A percentile compares a stretch with the other conserved stretches of the same genome.
These are phyloP conservation scores for Mesotaenium endlicherianum DNA, from an alignment of 139 green algal species.

Conservation along the genomic window DNA sequence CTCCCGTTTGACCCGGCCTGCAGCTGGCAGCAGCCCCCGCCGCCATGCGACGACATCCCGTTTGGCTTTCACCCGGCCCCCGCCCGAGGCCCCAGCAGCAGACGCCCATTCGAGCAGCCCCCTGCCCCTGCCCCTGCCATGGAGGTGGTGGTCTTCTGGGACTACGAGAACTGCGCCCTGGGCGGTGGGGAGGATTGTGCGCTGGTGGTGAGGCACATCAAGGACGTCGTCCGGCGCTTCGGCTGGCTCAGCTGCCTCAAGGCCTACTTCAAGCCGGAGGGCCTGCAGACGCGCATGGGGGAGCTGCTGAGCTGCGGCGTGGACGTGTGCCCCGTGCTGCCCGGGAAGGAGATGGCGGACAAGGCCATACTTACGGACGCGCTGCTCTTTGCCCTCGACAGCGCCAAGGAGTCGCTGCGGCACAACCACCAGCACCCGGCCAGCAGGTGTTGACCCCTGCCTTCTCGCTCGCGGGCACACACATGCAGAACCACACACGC, in stretches of 20 bases:
- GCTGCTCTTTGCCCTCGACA: conserved; percentile 41
- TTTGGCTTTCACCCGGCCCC: too few relatives aligned
- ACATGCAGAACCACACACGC: neutral
- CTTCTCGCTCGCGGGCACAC: neutral
- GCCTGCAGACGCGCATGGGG: conserved; percentile 7
- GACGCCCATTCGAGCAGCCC: too few relatives aligned
- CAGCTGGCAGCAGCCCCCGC: too few relatives aligned
- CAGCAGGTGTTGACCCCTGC: neutral
- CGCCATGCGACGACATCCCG: too few relatives aligned
- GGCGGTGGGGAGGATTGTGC: neutral
- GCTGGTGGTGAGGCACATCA: conserved; percentile 20
- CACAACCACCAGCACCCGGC: neutral
- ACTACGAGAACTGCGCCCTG: conserved; percentile 42
- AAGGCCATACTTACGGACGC: conserved; percentile 46
- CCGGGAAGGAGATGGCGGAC: conserved; percentile 47
- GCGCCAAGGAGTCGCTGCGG: neutral
- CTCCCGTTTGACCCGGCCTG: too few relatives aligned
- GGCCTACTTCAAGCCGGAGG: conserved; percentile 37
- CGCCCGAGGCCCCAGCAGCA: too few relatives aligned
- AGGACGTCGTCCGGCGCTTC: conserved; percentile 19
- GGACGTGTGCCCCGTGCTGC: conserved; percentile 32
- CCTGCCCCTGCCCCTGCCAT: too few relatives aligned
- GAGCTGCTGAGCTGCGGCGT: conserved; percentile 31
- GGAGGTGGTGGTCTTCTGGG: conserved; percentile 41
- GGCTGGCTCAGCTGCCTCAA: conserved; percentile 15